A percentile compares a stretch with the other conserved stretches of the same genome.
phyloP scores from a whole-genome alignment of 106 monocot species.

The Phalaenopsis aphrodite region DNA sequence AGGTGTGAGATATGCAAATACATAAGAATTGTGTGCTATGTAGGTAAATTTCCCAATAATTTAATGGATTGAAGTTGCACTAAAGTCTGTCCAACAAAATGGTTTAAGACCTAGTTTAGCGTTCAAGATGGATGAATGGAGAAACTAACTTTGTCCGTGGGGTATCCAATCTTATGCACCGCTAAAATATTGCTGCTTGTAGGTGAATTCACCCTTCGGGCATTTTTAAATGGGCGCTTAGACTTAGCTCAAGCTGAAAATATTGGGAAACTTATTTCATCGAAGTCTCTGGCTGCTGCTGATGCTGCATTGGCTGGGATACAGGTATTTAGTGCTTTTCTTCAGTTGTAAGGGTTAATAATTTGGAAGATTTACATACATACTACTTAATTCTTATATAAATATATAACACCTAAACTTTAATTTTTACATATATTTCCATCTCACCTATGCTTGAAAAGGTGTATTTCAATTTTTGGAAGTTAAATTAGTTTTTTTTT shows the following conservation, averaged over 20 bases:
- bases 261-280: conserved; percentile 63
- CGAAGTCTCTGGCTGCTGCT: conserved; percentile 82
- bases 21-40: too few relatives aligned
- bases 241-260: conserved; percentile 94
- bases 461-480: too few relatives aligned
- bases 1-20: too few relatives aligned
- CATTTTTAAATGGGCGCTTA: conserved; percentile 92
- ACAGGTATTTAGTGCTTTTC: conserved; percentile 45
- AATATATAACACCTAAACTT: too few relatives aligned
- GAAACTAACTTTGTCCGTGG: neutral
- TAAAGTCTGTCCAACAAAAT: neutral
- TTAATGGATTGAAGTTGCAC: neutral
- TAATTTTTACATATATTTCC: too few relatives aligned
- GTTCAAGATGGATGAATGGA: neutral
- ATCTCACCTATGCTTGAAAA: too few relatives aligned
- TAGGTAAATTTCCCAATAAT: too few relatives aligned
- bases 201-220: conserved; percentile 94
- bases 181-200: neutral
- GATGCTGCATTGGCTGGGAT: conserved; percentile 91
- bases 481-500: too few relatives aligned
- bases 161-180: too few relatives aligned
- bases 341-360: neutral
- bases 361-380: too few relatives aligned
- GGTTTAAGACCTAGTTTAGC: neutral
- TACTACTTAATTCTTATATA: too few relatives aligned